Evolutionary conservation across 2,329 filamentous ascomycete genomes (phyloP), one percentile per base, ranked within the genome.

Genomic region (Camillea tinctor): DNA sequence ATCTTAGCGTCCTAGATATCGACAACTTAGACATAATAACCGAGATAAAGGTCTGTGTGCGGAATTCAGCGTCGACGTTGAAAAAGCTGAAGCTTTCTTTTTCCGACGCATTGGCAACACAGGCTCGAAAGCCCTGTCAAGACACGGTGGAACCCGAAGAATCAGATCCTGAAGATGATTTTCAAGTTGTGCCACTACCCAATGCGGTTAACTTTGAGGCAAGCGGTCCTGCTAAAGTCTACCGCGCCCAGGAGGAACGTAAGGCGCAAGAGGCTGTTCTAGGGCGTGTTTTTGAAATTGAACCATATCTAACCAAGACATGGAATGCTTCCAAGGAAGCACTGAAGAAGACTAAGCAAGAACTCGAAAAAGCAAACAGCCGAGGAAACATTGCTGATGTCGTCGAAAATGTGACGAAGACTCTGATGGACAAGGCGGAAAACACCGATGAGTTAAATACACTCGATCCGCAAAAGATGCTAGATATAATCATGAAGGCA

Each of bases 1-100:
- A 70, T 4, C 73, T 89, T 15, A 74, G 80, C 3, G 74, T 88
- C 6, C 75, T 88, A 36, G 86, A 89, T 62, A 87, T 89, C 56
- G 86, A 88, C 60, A 79, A 74, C 24, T 74, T 87, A 4, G 83
- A 86, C 36, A 75, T 84, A 30, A 67, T 87, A 13, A 71, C 77
- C 1, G 86, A 88, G 71, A 76, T 89, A 61, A 81, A 80, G 62
- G 68, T 76, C 4, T 87, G 84, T 66, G 73, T 89, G 22, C 76
- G 76, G 11, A 82, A 83, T 63, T 88, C 82, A 1, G 77, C 81
- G 1, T 76, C 80, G 1, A 84, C 84, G 0, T 74, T 89, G 21
- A 80, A 76, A 21, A 79, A 81, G 52, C 73, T 89, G 23, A 79
- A 81, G 55, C 72, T 89, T 15, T 88, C 86, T 4, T 81, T 89